Evolutionary conservation across 164 flowering plant species (phyloP), one percentile per base, ranked within the genome.

Genomic region (Piper betle): DNA sequence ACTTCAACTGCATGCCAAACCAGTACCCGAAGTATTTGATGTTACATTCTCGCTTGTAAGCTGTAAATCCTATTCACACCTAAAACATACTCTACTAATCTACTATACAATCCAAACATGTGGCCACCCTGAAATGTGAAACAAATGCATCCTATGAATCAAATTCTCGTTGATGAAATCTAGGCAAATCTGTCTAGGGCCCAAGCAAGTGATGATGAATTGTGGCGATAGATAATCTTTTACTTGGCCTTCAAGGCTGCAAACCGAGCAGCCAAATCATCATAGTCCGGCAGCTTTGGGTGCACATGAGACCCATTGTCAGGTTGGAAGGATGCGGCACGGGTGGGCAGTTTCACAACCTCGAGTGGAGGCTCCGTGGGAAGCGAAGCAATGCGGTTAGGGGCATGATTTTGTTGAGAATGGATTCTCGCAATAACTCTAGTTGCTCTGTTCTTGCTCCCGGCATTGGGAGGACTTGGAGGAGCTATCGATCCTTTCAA

Each of bases 281-380:
- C 90, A 55, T 74, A 81, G 39, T 82, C 85, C 0, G 84, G 85
- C 12, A 82, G 76, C 70, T 76, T 82, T 2, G 90, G 91, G 69
- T 86, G 96, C 63, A 80, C 84, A 55, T 78, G 87, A 2, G 58
- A 57, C 60, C 72, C 19, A 20, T 62, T 59, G 4, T 77, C 80
- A 0, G 84, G 81, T 66, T 82, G 80, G 38, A 83, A 77, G 2
- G 97, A 79, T 53, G 80, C 63, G 18, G 87, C 84, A 15, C 96
- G 88, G 42, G 82, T 57, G 55, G 73, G 78, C 20, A 62, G 79
- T 66, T 75, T 86, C 18, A 59, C 48, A 12, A 70, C 41, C 62
- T 79, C 77, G 4, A 81, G 60, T 37, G 69, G n/a, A 39, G 79
- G 87, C 59, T 82, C 82, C 13, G 48, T 71, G 11, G 97, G 97